Conservation (phyloP, 2,329 filamentous ascomycete genomes). For the Orbilia brochopaga region DNA sequence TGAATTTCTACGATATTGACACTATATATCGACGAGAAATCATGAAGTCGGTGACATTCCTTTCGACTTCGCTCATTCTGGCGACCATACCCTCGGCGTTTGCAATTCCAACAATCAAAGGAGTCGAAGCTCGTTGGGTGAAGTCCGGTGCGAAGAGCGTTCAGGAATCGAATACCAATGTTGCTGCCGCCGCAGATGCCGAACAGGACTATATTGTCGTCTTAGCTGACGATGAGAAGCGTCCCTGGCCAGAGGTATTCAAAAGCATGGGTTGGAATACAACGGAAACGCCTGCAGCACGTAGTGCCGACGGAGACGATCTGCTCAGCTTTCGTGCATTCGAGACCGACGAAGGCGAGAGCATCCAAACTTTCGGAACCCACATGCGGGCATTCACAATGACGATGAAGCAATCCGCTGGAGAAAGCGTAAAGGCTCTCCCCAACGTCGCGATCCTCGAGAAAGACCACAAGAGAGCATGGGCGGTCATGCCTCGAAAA, state of each 20-base stretch:
- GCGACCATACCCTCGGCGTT: background rate
- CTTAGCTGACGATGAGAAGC: constrained; percentile 51
- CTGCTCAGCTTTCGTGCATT: constrained; percentile 54
- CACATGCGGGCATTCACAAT: constrained; percentile 51
- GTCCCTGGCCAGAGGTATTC: constrained; percentile 50
- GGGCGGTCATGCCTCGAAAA: constrained; percentile 23
- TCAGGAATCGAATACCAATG: background rate
- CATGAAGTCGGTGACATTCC: constrained; percentile 10
- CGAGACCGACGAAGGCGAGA: constrained; percentile 34
- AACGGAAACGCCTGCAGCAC: constrained; percentile 31
- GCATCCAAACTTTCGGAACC: constrained; percentile 15
- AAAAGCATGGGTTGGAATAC: constrained; percentile 49
- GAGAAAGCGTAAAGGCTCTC: constrained; percentile 3
- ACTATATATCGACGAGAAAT: too few relatives aligned
- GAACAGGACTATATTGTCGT: constrained; percentile 50
- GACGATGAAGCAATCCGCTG: constrained; percentile 20
- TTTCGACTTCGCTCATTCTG: constrained; percentile 12
- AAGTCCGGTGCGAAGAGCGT: background rate
- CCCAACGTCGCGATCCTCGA: constrained; percentile 17
- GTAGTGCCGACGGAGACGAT: background rate
- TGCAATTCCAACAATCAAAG: background rate
- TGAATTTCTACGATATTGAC: too few relatives aligned
- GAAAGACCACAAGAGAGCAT: constrained; percentile 15
- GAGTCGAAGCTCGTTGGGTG: constrained; percentile 7
- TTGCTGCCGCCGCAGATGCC: background rate